Percentiles rank a stretch among this genome's conserved stretches.
These are phyloP conservation scores for Chrysoporthe deuterocubensis DNA, from an alignment of 2,329 filamentous ascomycete species.

Conservation along the genomic window DNA sequence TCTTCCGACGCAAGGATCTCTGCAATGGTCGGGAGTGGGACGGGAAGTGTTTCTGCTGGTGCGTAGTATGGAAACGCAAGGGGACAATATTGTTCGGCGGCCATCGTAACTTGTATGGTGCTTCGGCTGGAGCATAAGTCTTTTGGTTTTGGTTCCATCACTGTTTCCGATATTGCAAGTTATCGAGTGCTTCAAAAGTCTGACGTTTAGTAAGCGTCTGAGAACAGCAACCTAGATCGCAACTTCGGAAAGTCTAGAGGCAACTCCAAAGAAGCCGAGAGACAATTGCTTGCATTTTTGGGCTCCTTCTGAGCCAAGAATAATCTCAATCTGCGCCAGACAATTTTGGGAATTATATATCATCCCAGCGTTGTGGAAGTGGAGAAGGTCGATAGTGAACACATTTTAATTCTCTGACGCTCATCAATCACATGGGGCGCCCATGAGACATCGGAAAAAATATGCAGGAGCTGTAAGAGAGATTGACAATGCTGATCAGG, in stretches of 20 bases:
- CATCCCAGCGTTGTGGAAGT: neutral
- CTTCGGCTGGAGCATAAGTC: neutral
- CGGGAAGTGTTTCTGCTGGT: neutral
- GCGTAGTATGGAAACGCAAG: constrained; percentile 4
- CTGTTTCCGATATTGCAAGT: neutral
- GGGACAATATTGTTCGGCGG: neutral
- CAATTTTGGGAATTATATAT: neutral
- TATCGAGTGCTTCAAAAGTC: neutral
- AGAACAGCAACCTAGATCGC: no score
- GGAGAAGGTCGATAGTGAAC: neutral
- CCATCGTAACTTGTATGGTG: neutral
- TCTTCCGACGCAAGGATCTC: constrained; percentile 5
- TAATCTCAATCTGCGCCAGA: neutral
- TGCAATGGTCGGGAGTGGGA: neutral
- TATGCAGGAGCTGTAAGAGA: neutral
- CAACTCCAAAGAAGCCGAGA: no score
- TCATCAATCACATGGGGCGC: neutral
- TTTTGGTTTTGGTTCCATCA: neutral
- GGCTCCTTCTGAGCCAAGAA: neutral
- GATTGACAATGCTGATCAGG: neutral
- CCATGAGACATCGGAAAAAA: neutral
- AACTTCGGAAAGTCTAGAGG: no score
- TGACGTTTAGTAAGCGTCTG: no score
- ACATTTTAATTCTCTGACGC: neutral
- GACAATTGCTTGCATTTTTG: no score